phyloP scores from a whole-genome alignment of 768 basidiomycete genomes.

The Tremella mesenterica region DNA sequence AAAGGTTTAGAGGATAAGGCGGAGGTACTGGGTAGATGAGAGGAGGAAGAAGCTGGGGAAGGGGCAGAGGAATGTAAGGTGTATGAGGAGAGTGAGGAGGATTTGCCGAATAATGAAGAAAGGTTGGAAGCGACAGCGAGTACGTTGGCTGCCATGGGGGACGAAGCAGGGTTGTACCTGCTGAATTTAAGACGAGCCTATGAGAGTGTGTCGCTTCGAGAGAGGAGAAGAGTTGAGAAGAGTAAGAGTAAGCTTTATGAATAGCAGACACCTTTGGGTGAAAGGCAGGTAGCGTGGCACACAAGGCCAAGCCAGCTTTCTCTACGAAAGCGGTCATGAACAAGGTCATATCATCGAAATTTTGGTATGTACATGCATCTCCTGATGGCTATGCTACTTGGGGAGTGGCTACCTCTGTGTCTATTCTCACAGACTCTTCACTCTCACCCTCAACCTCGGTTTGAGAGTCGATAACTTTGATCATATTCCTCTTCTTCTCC shows the following conservation, averaged over 20 bases:
- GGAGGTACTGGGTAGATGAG: conserved; percentile 12
- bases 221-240: background rate
- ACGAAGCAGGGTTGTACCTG: background rate
- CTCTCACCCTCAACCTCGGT: too few species aligned
- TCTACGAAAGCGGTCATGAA: too few species aligned
- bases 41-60: conserved; percentile 20
- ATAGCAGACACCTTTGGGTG: background rate
- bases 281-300: too few species aligned
- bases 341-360: too few species aligned
- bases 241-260: background rate
- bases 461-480: too few species aligned
- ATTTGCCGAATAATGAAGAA: conserved; percentile 15
- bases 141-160: conserved; percentile 11
- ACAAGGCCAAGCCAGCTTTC: too few species aligned
- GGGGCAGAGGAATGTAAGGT: conserved; percentile 14
- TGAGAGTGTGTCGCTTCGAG: background rate
- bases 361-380: too few species aligned
- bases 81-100: conserved; percentile 26
- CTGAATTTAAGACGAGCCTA: background rate
- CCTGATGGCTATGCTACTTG: too few species aligned
- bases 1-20: conserved; percentile 46
- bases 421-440: too few species aligned
- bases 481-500: conserved; percentile 20
- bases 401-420: too few species aligned
- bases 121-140: conserved; percentile 21